phyloP scores from a whole-genome alignment of 768 basidiomycete species.

The Gloeophyllum trabeum region DNA sequence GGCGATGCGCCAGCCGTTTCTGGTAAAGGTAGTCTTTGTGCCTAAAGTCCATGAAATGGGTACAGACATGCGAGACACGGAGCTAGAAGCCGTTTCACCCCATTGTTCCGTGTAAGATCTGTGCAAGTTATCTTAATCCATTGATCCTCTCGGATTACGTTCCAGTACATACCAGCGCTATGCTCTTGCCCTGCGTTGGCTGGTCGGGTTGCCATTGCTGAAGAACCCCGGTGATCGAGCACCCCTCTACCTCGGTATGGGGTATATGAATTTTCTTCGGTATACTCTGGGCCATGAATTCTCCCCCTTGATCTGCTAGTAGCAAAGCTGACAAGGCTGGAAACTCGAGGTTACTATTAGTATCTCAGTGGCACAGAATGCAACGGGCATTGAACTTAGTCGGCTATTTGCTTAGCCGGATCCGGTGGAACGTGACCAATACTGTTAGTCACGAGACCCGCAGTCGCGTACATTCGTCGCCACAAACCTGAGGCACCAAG shows the following conservation, averaged over 20 bases:
- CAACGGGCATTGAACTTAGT: too few relatives aligned
- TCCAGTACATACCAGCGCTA: conserved; percentile 50
- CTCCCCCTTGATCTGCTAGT: too few relatives aligned
- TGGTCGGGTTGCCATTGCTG: conserved; percentile 43
- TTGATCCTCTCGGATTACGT: conserved; percentile 7
- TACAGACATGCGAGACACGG: background rate
- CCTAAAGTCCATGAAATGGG: conserved; percentile 25
- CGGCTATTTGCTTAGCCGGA: too few relatives aligned
- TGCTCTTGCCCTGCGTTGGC: conserved; percentile 43
- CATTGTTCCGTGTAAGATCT: conserved; percentile 76
- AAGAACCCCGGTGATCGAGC: conserved; percentile 44
- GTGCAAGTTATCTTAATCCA: conserved; percentile 6
- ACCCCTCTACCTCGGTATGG: conserved; percentile 32
- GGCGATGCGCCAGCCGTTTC: conserved; percentile 48
- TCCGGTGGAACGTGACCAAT: too few relatives aligned
- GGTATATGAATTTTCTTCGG: conserved; percentile 45
- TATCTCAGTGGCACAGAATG: too few relatives aligned
- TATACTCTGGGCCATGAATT: conserved; percentile 11
- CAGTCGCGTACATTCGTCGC: too few relatives aligned
- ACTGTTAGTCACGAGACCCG: too few relatives aligned
- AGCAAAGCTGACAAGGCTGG: too few relatives aligned
- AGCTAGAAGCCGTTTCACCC: conserved; percentile 36
- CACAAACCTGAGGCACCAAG: too few relatives aligned
- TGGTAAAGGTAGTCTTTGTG: conserved; percentile 84
- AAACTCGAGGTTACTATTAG: too few relatives aligned